Base-by-base conservation (phyloP, 2,329 filamentous ascomycete genomes). In the Penicillium olsonii region DNA sequence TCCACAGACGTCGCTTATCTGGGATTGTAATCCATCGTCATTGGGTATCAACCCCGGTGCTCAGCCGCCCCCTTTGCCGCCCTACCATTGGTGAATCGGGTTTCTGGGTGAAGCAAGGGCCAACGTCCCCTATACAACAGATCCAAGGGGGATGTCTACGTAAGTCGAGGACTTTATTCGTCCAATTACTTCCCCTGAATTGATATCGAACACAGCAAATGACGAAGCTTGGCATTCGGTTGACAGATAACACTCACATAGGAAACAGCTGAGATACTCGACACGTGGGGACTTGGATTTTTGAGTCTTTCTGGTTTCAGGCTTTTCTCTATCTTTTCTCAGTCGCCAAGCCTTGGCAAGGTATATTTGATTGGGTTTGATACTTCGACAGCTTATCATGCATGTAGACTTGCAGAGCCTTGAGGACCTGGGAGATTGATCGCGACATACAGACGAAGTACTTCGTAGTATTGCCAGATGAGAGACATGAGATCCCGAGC, bases 201-300 rank as follows among this genome's bases (percentile, higher is more conserved):
- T 39, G 37, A 27, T 39, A 35, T 20, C 27, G 9, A 15, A 15
- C 10, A 14, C 11, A 42, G 33, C 26, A 10, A 24, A 33, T 37
- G 45, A 37, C 15, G 42, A 50, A 51, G 51, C 56, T 56, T 56
- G 54, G 54, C 52, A 52, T 51, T 52, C 50, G 42, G 48, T 53
- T 60, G 48, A 53, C 42, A 27, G 18, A 45, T 42, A 19, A 15
- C 22, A 27, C 50, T 37, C 45, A 29, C 15, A 46, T 29, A 37
- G 8, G 26, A 24, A 24, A 24, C 22, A 8, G 5, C 22, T 24
- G 17, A 26, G 14, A 48, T 44, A 29, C 18, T 17, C 41, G 9
- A 18, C 43, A 45, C 45, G 49, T 45, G 34, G 43, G 26, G 26
- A 15, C 27, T 17, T 20, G 37, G 24, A 31, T 15, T n/a, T 26